Evolutionary conservation across 495 filamentous ascomycete genomes (phyloP).

Genomic region (Tetracladium setigerum): DNA sequence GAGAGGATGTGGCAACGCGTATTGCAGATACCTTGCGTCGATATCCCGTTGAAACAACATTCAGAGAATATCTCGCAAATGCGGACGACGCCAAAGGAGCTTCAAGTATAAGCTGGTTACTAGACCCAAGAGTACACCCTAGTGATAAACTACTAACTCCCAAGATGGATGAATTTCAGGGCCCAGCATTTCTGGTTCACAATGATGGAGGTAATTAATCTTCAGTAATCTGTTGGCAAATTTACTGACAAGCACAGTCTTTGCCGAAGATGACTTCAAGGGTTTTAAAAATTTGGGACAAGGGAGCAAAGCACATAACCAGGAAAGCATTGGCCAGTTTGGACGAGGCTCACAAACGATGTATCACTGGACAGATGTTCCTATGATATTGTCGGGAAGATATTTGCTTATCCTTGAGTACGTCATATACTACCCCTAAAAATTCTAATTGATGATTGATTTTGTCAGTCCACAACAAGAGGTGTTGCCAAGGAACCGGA

Average conservation of each 20-base stretch:
- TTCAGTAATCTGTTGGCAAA: background rate
- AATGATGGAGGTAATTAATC: conserved; percentile 26
- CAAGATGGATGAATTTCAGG: conserved; percentile 25
- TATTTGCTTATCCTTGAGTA: conserved; percentile 33
- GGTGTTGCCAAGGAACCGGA: conserved; percentile 21
- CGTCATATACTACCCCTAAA: background rate
- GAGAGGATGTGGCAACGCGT: conserved; percentile 24
- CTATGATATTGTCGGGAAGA: conserved; percentile 32
- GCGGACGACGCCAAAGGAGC: conserved; percentile 32
- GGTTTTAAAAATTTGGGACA: conserved; percentile 32
- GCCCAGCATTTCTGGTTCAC: conserved; percentile 30
- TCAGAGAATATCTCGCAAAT: conserved; percentile 38
- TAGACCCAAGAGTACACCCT: conserved; percentile 22
- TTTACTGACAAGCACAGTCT: conserved; percentile 13
- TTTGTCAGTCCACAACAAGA: conserved; percentile 25
- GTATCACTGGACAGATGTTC: conserved; percentile 39
- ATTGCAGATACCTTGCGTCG: conserved; percentile 33
- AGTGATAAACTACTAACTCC: conserved; percentile 16
- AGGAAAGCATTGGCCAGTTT: conserved; percentile 31
- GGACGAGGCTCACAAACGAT: conserved; percentile 36
- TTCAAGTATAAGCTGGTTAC: conserved; percentile 27
- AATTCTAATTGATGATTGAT: background rate
- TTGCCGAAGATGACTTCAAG: conserved; percentile 28
- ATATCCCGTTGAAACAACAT: conserved; percentile 30
- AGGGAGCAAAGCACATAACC: conserved; percentile 30